Evolutionary conservation across 345 rosid genomes (phyloP), one percentile per base, ranked within the genome.

Genomic region (Populus pruinosa): DNA sequence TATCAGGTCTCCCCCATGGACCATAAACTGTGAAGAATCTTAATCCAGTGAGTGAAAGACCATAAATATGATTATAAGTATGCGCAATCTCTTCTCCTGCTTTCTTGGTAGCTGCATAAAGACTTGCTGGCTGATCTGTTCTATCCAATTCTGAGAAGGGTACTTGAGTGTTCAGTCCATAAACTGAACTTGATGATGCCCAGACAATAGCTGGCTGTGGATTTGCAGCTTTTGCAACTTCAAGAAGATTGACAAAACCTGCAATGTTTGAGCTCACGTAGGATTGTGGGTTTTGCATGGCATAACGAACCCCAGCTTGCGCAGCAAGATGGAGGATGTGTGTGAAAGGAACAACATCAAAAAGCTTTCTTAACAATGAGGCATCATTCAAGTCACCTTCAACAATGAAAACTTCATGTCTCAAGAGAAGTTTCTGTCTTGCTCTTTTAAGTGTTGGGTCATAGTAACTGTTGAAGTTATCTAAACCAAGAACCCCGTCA

Each of bases 11-110:
- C 6, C 82, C 82, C 82, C 82, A 79, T 12, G 82, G 82, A 16
- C 82, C 82, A 29, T 79, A 79, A 8, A 79, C 82, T 5, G 82
- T 79, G 13, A 79, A 79, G 74, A 79, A 79, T 36, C 82, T 65
- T 49, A 79, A 64, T 56, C 82, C 82, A 14, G 82, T 79, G 17
- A 79, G 66, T 0, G 82, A 79, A 14, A 79, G 67, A 4, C 82
- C 82, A 70, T 79, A 79, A 9, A 79, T 79, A 27, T 79, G 82
- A 13, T 79, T 79, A 8, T 79, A 79, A 61, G 82, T 74, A n/a
- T 79, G 82, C 16, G 82, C 82, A 13, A 79, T 79, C 69, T 79
- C 82, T 49, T 79, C 82, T 8, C 82, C 82, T 1, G 82, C 82
- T 69, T 79, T 79, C 65, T 79, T 79, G 27, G 82, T 79, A 0